These are phyloP conservation scores for Raffaelea ambrosiae DNA, from an alignment of 2,329 filamentous ascomycete genomes.

Conservation along the genomic window DNA sequence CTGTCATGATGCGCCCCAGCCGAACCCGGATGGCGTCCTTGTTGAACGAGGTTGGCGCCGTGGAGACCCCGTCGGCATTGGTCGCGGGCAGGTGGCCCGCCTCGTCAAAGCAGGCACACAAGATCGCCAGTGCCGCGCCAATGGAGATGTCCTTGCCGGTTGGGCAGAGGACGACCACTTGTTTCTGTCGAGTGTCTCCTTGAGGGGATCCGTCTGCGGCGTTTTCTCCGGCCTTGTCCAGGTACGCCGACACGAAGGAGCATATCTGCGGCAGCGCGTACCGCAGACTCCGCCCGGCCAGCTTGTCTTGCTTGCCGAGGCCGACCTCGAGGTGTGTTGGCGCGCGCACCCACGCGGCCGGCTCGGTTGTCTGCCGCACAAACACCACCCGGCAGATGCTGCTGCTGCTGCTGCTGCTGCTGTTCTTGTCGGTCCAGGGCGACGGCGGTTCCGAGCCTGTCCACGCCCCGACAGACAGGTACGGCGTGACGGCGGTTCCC, in stretches of 20 bases:
- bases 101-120: constrained; percentile 65
- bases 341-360: constrained; percentile 31
- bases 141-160: constrained; percentile 74
- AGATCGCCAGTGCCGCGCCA: constrained; percentile 65
- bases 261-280: constrained; percentile 56
- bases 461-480: background rate
- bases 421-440: too few species aligned
- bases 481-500: constrained; percentile 1
- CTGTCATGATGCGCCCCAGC: constrained; percentile 74
- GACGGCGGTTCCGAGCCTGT: background rate
- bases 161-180: constrained; percentile 58
- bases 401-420: background rate
- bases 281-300: constrained; percentile 77
- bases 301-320: constrained; percentile 59
- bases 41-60: constrained; percentile 38
- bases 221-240: constrained; percentile 16
- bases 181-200: too few species aligned
- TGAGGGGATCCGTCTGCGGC: too few species aligned
- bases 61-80: constrained; percentile 6
- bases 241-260: constrained; percentile 38
- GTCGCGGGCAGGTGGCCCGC: constrained; percentile 14
- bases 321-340: constrained; percentile 44
- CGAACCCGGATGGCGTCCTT: constrained; percentile 71
- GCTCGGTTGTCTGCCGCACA: constrained; percentile 31
- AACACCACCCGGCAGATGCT: constrained; percentile 29